Conservation (phyloP, 2,329 filamentous ascomycete species). For the Macroventuria anomochaeta region DNA sequence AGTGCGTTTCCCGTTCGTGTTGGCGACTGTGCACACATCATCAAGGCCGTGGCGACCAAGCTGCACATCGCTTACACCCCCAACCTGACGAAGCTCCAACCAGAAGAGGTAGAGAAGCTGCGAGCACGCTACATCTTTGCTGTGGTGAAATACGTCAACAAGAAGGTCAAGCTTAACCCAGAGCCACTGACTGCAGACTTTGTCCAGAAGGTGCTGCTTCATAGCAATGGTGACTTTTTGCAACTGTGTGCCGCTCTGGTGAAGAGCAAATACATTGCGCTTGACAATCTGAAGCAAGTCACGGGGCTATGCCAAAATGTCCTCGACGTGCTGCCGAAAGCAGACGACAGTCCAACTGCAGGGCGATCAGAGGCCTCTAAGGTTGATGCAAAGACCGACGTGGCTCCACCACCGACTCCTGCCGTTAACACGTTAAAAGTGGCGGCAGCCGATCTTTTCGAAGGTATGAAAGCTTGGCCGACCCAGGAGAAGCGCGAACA, state of each 20-base stretch:
- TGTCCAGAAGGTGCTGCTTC: conserved; percentile 24
- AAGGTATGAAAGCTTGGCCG: conserved; percentile 35
- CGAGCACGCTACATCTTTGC: conserved; percentile 30
- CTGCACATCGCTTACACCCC: conserved; percentile 22
- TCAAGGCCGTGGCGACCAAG: conserved; percentile 29
- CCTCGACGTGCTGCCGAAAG: conserved; percentile 23
- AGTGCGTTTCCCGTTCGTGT: conserved; percentile 16
- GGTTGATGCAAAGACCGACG: no score
- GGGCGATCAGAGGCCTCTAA: neutral
- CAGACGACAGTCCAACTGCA: conserved; percentile 2
- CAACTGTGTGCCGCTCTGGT: conserved; percentile 30
- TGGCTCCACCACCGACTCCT: neutral
- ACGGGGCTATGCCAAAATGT: conserved; percentile 32
- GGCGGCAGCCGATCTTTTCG: conserved; percentile 10
- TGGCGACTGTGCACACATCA: conserved; percentile 5
- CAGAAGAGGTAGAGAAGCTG: conserved; percentile 20
- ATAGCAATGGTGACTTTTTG: conserved; percentile 33
- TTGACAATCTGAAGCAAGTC: conserved; percentile 33
- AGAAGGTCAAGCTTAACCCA: conserved; percentile 17
- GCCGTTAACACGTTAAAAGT: neutral
- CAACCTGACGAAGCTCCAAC: neutral
- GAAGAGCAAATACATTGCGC: conserved; percentile 22
- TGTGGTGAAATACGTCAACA: conserved; percentile 29
- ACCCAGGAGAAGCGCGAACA: conserved; percentile 39
- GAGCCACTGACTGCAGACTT: conserved; percentile 15